phyloP scores from a whole-genome alignment of 2,329 filamentous ascomycete species.

The Paramyrothecium roridum region DNA sequence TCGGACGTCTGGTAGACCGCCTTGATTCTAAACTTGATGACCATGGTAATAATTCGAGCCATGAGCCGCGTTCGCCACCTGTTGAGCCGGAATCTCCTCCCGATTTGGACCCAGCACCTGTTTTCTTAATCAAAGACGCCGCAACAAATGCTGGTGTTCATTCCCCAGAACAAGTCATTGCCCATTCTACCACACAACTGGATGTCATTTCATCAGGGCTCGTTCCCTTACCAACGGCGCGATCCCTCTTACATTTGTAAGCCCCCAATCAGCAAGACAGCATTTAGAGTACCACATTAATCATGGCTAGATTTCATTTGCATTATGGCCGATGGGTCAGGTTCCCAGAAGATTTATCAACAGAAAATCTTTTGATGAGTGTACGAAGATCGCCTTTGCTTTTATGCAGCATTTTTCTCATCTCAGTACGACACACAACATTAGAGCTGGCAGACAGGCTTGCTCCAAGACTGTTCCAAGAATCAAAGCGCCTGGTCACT shows the following conservation, averaged over 20 bases:
- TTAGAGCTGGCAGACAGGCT: conserved; percentile 16
- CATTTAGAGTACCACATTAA: conserved; percentile 1
- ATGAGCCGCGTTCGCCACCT: background rate
- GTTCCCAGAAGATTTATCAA: conserved; percentile 13
- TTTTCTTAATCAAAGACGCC: conserved; percentile 22
- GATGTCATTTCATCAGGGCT: conserved; percentile 18
- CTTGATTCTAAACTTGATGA: conserved; percentile 8
- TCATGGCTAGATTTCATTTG: conserved; percentile 13
- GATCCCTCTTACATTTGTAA: conserved; percentile 15
- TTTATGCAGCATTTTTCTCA: conserved; percentile 19
- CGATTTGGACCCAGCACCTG: conserved; percentile 14
- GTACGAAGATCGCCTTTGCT: conserved; percentile 15
- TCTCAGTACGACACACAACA: conserved; percentile 18
- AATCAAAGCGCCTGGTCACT: conserved; percentile 14
- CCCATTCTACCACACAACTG: background rate
- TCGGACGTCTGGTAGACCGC: conserved; percentile 8
- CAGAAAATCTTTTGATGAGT: conserved; percentile 4
- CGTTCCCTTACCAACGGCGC: conserved; percentile 10
- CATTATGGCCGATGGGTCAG: conserved; percentile 23
- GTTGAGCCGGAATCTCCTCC: background rate
- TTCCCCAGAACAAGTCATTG: conserved; percentile 7
- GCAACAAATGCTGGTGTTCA: conserved; percentile 17
- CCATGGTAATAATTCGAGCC: background rate
- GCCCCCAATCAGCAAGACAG: background rate
- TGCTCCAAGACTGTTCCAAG: conserved; percentile 16